Evolutionary conservation across 768 basidiomycete species (phyloP), one percentile per base, ranked within the genome.

Genomic region (Trametes cinnabarina): DNA sequence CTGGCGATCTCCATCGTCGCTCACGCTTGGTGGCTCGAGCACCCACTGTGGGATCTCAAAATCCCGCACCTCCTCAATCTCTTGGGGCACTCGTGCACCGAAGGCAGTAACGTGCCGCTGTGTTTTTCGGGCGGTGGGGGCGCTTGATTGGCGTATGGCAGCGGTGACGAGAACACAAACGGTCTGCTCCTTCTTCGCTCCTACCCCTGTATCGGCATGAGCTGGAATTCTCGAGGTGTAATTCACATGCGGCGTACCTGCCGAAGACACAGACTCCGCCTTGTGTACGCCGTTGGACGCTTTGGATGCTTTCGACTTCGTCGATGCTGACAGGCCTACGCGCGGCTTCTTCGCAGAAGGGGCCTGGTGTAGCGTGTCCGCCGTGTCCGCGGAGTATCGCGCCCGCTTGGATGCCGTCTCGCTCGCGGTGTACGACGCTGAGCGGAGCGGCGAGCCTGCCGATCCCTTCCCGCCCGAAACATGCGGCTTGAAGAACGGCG

Each of bases 1-100:
- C 55, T 25, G 37, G 8, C 55, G 50, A 17, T 55, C 55, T 19
- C 52, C 58, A 51, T 61, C 47, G 28, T 57, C 57, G 28, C 47
- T 47, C 48, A 26, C 53, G 55, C 64, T 50, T 25, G 23, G 23
- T 20, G n/a, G 55, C 46, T 50, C 61, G 39, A 63, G 65, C 57
- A 85, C 65, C 84, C 83, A 87, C 19, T 70, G 59, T 0, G 88
- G 87, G 35, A 85, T 70, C 62, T 79, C 76, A 63, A 81, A 89
- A 41, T 87, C 85, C 59, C 71, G 74, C 28, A 72, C 58, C 51
- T 79, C 76, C 58, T 79, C 77, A 35, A 84, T 58, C 34, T 75
- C 78, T 1, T 67, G 63, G 5, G 82, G 82, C n/a, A 87, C 73
- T 60, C 82, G 78, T 41, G 75, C 73, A 0, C 88, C 87, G 65